Evolutionary conservation across 306 rosid genomes (phyloP).

Genomic region (Prunus persica): Prunus_persica_NCBIv2 NC_034009.1:5178501-5179000

Average conservation of each 20-base stretch:
- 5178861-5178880: constrained; percentile 97
- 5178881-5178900: constrained; percentile 99
- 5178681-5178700: constrained; percentile 71
- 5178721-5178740: constrained; percentile 91
- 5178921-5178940: constrained; percentile 55
- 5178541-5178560: constrained; percentile 56
- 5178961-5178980: background rate
- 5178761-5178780: constrained; percentile 20
- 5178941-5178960: background rate
- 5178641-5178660: constrained; percentile 6
- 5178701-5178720: constrained; percentile 89
- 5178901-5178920: constrained; percentile 90
- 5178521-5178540: constrained; percentile 68
- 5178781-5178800: background rate
- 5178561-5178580: constrained; percentile 43
- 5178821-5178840: constrained; percentile 4
- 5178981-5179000: background rate
- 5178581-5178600: constrained; percentile 91
- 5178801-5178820: background rate
- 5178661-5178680: constrained; percentile 48
- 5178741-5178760: constrained; percentile 97
- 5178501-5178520: constrained; percentile 82
- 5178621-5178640: background rate
- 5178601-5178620: constrained; percentile 14
- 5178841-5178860: constrained; percentile 99